Base-by-base conservation (phyloP, 2,329 filamentous ascomycete species). In the Nothophaeocryptopus gaeumannii region DNA sequence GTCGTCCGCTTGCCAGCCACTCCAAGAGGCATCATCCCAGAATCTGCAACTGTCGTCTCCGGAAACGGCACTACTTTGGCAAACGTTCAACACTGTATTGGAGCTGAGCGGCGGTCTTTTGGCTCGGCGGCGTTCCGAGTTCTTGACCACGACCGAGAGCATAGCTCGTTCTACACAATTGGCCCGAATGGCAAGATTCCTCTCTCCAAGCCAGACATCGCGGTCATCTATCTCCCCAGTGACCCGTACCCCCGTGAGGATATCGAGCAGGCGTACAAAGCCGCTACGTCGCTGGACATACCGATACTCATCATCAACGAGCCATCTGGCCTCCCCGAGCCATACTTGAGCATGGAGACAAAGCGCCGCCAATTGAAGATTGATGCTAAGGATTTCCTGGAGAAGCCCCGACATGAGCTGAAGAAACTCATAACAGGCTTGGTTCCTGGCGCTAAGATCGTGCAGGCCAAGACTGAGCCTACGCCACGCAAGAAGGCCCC, bases 61-160 rank as follows among this genome's bases (percentile, higher is more conserved):
- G 45, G 49, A 26, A 35, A 53, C 5, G 44, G 53, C 40, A 51
- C 45, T 8, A 37, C 58, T 31, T 45, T 51, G 13, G 51, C 59
- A 12, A 52, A 49, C 5, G 39, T 60, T 12, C 50, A 60, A 46
- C 59, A 59, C 33, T 63, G 60, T 37, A 42, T 60, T 29, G 49
- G 43, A 14, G 54, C 50, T 8, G 48, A 55, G 36, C 35, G 16
- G n/a, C 50, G 44, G 12, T 43, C 41, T 14, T 35, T 20, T 14
- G 30, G 33, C 11, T 45, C 51, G 9, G 46, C 38, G 29, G 50
- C 47, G n/a, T 46, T 59, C 2, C 52, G 34, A 7, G 39, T 58
- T 20, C 33, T 55, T 10, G 56, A 57, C 31, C 40, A 49, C 16
- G 49, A 58, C 35, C 45, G 47, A 16, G 35, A 51, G 41, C 51